Base-by-base conservation (phyloP, 768 basidiomycete species). In the Mycena amicta region DNA sequence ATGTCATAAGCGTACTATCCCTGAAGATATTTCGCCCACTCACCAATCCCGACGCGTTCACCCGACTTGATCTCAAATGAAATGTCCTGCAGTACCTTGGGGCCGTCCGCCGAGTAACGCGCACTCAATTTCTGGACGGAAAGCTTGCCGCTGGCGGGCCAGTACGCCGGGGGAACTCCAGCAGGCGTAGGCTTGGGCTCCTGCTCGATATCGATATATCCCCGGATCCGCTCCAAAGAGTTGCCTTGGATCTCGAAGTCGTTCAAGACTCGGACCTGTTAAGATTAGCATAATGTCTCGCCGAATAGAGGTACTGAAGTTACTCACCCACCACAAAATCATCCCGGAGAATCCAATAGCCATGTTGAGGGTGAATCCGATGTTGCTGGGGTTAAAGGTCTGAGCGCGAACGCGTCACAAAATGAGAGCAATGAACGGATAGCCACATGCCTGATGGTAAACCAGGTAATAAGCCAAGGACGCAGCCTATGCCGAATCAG, bases 141-240 rank as follows among this genome's bases (percentile, higher is more conserved):
- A 50, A 82, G 69, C 26, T 72, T 67, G 15, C 82, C 82, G 2
- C 77, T 77, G 2, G 80, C 70, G 1, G 81, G 80, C 81, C 81
- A 83, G 45, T 79, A 76, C 1, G 81, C 80, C 4, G 82, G 80
- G 1, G 81, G 82, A 25, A 67, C 66, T 23, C 75, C 76, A 1
- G 57, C 53, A 3, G 61, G 41, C 0, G 70, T 67, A 2, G 68
- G 60, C 45, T 64, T 59, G 2, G 77, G 73, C 60, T 83, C 79
- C 31, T 76, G 74, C 33, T 80, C 79, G 54, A 80, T 79, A 22
- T 70, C 58, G 18, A 81, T 60, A 61, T 78, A 82, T 20, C 57
- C 56, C 18, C 57, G 56, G 40, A 66, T 66, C 20, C 65, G 53
- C 31, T 66, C 65, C 26, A 66, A 54, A 26, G 55, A 60, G 50